Evolutionary conservation across 805 yeast species (phyloP), one percentile per base, ranked within the genome.

Genomic region (Soucietia sequanensis): DNA sequence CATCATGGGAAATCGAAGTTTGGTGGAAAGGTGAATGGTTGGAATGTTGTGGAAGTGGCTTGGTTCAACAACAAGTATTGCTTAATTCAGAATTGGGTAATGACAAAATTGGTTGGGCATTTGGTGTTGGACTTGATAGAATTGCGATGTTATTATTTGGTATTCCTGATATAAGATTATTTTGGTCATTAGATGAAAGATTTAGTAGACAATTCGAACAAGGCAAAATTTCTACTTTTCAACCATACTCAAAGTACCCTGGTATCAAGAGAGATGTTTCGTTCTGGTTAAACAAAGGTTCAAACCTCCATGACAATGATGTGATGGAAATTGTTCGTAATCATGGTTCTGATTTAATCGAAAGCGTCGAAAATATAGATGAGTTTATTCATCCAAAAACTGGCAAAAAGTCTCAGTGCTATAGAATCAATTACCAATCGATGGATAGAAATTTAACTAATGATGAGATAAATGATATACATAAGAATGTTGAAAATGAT

Each of bases 11-110:
- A 54, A 88, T 95, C 47, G 99, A 93, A 62, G 96, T 93, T 4
- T 89, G 95, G 90, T 93, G 98, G 97, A 86, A 89, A 55, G 95
- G 93, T 34, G 95, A 90, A 47, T 93, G 99, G 99, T 70, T 93
- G 23, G 99, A 93, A 64, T 81, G 95, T 56, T 87, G 96, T 52
- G 99, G 99, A 0, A 87, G 95, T 62, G 99, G 99, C 17, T 72
- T 91, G 23, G 95, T 89, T 6, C 80, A 79, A 46, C 83, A 87
- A 46, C 79, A 78, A 32, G 95, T 91, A 0, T 68, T 88, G 24
- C 65, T 76, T 15, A 84, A 82, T 46, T 76, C 96, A 1, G 95
- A 87, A 0, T 68, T 81, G 33, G 39, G 47, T 4, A 62, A 72
- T 16, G 72, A 78, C 40, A 75, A 80, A 16, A 70, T 91, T 29